Percentiles rank a stretch among this genome's conserved stretches.
Evolutionary conservation across 2,329 filamentous ascomycete species (phyloP).

Genomic region (Penicillium sp.): DNA sequence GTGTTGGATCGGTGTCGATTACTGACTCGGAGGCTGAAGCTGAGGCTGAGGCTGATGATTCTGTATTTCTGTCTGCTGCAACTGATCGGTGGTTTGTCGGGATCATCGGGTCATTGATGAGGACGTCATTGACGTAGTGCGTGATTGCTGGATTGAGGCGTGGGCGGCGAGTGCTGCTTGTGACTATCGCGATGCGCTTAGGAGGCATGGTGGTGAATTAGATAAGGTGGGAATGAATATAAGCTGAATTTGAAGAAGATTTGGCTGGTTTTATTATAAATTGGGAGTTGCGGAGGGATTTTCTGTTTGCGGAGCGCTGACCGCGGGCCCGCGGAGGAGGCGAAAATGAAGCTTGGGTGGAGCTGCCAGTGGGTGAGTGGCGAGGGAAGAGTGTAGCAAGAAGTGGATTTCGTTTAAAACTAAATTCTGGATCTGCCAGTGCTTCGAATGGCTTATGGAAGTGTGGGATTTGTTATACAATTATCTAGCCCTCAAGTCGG

Average conservation of each 20-base stretch:
- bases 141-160: slow-evolving; percentile 43
- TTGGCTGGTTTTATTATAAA: too few species aligned
- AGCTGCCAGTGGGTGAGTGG: not conserved
- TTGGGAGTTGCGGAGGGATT: not conserved
- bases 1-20: slow-evolving; percentile 22
- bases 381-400: too few species aligned
- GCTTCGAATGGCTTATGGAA: too few species aligned
- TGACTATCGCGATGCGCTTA: slow-evolving; percentile 40
- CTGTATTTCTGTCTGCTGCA: too few species aligned
- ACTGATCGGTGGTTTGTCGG: slow-evolving; percentile 20
- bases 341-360: slow-evolving; percentile 3
- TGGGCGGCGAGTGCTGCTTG: slow-evolving; percentile 40
- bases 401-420: too few species aligned
- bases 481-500: too few species aligned
- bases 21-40: not conserved
- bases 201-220: slow-evolving; percentile 19
- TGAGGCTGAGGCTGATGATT: slow-evolving; percentile 1
- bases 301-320: not conserved
- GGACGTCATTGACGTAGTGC: slow-evolving; percentile 34
- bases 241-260: too few species aligned
- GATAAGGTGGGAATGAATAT: not conserved
- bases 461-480: too few species aligned
- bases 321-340: slow-evolving; percentile 8
- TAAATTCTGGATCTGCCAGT: too few species aligned
- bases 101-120: slow-evolving; percentile 20